Conservation (phyloP, 1,139 yeast species). For the Schizosaccharomyces versatilis region DNA sequence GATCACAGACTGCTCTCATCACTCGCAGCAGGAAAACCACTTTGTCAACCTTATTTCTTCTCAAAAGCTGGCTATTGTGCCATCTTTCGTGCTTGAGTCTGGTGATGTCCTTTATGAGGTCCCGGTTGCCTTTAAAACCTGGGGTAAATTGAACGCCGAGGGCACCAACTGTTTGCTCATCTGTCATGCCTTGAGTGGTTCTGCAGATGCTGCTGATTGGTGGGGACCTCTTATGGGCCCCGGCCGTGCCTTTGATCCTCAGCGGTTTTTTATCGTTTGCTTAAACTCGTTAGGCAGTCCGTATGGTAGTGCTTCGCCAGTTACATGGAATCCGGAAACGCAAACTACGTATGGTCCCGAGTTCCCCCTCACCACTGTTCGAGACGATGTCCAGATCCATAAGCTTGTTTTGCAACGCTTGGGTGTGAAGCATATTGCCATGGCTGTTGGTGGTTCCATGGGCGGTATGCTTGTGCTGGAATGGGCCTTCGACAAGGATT, state of each 20-base stretch:
- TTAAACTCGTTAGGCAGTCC: constrained; percentile 86
- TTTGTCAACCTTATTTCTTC: constrained; percentile 51
- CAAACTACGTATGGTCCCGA: constrained; percentile 67
- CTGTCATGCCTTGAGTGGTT: constrained; percentile 89
- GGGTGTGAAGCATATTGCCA: constrained; percentile 54
- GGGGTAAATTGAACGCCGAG: constrained; percentile 58
- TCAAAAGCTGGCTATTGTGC: constrained; percentile 64
- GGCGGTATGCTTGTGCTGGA: constrained; percentile 96
- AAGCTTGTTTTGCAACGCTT: constrained; percentile 46
- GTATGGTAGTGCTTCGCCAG: constrained; percentile 85
- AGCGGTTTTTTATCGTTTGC: constrained; percentile 65
- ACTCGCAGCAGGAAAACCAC: constrained; percentile 36
- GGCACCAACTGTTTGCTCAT: constrained; percentile 62
- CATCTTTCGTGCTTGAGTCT: constrained; percentile 53
- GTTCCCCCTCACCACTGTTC: constrained; percentile 74
- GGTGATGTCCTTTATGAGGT: constrained; percentile 53
- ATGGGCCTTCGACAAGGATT: constrained; percentile 50
- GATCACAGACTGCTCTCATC: neutral
- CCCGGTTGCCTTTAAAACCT: constrained; percentile 86
- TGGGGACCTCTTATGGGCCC: constrained; percentile 92
- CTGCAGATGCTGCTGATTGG: constrained; percentile 91
- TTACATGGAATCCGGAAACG: constrained; percentile 50
- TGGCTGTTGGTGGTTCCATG: constrained; percentile 92
- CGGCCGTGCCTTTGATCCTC: constrained; percentile 73
- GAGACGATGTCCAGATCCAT: constrained; percentile 76